Evolutionary conservation across 495 filamentous ascomycete genomes (phyloP), one percentile per base, ranked within the genome.

Genomic region (Lentithecium fluviatile): DNA sequence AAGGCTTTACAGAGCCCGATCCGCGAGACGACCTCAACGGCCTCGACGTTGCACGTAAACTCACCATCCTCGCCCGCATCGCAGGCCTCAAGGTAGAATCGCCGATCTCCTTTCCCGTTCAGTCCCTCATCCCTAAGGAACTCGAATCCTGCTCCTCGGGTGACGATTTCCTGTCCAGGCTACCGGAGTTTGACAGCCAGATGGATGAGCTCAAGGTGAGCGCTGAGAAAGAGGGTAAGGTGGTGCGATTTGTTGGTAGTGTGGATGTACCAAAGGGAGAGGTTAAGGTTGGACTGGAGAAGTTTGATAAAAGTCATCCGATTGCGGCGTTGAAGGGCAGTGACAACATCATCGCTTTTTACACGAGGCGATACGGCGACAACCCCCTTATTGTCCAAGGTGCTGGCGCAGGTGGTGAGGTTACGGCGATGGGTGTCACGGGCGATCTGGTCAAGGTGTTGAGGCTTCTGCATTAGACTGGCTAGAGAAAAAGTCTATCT

Each of bases 271-370:
- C 73, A 36, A 80, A 78, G 52, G 86, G 88, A 69, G 74, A 83
- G 62, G 85, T 96, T 66, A 92, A 88, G 74, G 92, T 97, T 49
- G 93, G 92, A 8, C 74, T 98, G 67, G 88, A 95, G 80, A 87
- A 85, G 79, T 76, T 76, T 53, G 72, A 75, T 56, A 52, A 60
- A 19, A 68, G 60, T 26, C 87, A 89, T 69, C 86, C 94, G 29
- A 95, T 97, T 74, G 94, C 93, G 26, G 88, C 88, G 36, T 78
- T 97, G 56, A 95, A 95, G 80, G 94, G 94, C 37, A 96, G 91
- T 74, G 94, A 96, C 71, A 97, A 97, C 78, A 93, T 97, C 70
- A 94, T 98, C 69, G 94, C 85, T 80, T 96, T 98, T 80, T 95
- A 94, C 75, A 97, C 94, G 45, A 87, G 92, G 79, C 83, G 94